A percentile compares a stretch with the other conserved stretches of the same genome.
These are phyloP conservation scores for Schizothecium vesticola DNA, from an alignment of 495 filamentous ascomycete species.

Conservation along the genomic window DNA sequence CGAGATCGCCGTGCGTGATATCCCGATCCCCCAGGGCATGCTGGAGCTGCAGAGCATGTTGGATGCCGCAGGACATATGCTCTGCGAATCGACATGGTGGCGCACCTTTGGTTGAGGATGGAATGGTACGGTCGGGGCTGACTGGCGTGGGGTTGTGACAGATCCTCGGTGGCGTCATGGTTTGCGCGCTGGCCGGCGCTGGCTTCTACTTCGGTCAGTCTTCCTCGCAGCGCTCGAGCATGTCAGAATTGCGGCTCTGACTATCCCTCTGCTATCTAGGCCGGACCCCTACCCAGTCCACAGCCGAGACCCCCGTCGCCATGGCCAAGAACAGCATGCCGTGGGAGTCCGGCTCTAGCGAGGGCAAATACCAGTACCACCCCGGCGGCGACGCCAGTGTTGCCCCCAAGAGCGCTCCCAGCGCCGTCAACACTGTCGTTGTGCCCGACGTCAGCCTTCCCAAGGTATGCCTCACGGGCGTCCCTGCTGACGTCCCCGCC, in stretches of 20 bases:
- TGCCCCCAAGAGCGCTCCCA: slow-evolving; percentile 80
- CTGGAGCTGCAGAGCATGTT: neutral
- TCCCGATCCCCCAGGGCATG: neutral
- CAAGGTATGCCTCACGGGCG: slow-evolving; percentile 56
- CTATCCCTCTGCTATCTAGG: slow-evolving; percentile 44
- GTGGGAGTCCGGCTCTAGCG: slow-evolving; percentile 65
- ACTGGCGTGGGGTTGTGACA: slow-evolving; percentile 31
- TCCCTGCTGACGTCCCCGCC: neutral
- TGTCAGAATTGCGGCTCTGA: neutral
- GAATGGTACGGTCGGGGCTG: slow-evolving; percentile 7
- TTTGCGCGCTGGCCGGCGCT: slow-evolving; percentile 75
- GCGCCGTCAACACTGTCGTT: slow-evolving; percentile 88
- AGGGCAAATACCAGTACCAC: slow-evolving; percentile 85
- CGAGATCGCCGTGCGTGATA: slow-evolving; percentile 46
- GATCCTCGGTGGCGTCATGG: slow-evolving; percentile 91
- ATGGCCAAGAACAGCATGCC: slow-evolving; percentile 75
- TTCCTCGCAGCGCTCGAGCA: neutral
- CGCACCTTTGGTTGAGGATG: neutral
- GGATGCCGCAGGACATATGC: neutral
- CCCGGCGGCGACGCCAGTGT: slow-evolving; percentile 76
- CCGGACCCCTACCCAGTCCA: slow-evolving; percentile 77
- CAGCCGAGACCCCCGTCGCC: slow-evolving; percentile 71
- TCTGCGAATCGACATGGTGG: neutral
- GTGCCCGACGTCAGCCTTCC: slow-evolving; percentile 88
- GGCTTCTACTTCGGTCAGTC: slow-evolving; percentile 75